These are phyloP conservation scores for Plectranthus barbatus DNA, from an alignment of 257 asterid species.

Conservation along the genomic window DNA sequence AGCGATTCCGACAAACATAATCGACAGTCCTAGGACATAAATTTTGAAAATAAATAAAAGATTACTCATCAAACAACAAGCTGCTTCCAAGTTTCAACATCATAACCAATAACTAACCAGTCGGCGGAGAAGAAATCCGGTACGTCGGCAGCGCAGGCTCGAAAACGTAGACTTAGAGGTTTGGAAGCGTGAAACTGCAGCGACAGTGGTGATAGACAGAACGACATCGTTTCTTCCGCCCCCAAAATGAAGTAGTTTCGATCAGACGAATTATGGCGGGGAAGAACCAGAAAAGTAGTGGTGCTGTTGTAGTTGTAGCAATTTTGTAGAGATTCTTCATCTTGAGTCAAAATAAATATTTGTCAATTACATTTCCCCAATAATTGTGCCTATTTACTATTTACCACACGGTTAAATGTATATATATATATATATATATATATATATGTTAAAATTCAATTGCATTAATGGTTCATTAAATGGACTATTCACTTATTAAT, in stretches of 20 bases:
- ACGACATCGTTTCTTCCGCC: slow-evolving; percentile 41
- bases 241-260: background rate
- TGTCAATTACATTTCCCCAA: background rate
- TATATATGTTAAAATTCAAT: no score
- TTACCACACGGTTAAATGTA: no score
- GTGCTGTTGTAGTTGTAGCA: background rate
- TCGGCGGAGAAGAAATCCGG: slow-evolving; percentile 82
- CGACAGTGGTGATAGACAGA: slow-evolving; percentile 31
- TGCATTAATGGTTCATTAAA: no score
- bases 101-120: slow-evolving; percentile 31
- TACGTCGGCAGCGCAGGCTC: slow-evolving; percentile 69
- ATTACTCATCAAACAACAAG: background rate
- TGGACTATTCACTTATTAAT: no score
- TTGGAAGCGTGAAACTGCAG: slow-evolving; percentile 23
- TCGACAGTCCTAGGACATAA: background rate
- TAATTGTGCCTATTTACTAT: no score
- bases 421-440: no score
- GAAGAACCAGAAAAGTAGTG: slow-evolving; percentile 20
- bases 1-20: background rate
- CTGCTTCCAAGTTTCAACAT: background rate
- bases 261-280: slow-evolving; percentile 27
- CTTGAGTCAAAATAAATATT: background rate
- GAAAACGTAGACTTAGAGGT: slow-evolving; percentile 25
- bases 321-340: background rate
- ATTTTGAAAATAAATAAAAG: background rate